A percentile compares a stretch with the other conserved stretches of the same genome.
phyloP scores from a whole-genome alignment of 768 basidiomycete genomes.

The Lanmaoa rubissima region DNA sequence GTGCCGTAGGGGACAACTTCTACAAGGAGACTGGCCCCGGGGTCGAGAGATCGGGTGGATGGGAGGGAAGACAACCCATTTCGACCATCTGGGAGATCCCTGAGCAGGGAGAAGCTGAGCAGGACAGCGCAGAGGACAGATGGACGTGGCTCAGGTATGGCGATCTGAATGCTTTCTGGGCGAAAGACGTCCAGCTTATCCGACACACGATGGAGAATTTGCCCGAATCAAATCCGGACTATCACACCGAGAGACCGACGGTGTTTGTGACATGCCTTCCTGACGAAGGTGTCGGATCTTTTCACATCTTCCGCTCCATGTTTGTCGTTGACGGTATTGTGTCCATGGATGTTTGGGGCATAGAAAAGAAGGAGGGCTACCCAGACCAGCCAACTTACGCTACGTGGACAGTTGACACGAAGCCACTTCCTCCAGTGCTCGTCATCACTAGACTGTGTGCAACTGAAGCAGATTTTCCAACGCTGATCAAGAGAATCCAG shows the following conservation, averaged over 20 bases:
- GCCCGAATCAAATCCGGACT: background rate
- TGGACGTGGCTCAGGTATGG: constrained; percentile 33
- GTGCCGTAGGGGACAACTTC: constrained; percentile 40
- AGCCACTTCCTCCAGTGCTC: constrained; percentile 32
- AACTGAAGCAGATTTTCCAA: constrained; percentile 28
- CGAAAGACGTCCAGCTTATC: constrained; percentile 39
- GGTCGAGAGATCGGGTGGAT: constrained; percentile 30
- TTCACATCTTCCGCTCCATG: constrained; percentile 31
- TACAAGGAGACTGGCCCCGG: constrained; percentile 43
- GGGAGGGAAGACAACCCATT: constrained; percentile 37
- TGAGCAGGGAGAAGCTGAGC: constrained; percentile 1
- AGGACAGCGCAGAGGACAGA: constrained; percentile 2
- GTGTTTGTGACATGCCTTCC: constrained; percentile 41
- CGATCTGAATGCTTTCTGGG: constrained; percentile 10
- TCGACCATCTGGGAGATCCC: constrained; percentile 41
- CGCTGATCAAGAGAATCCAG: constrained; percentile 35
- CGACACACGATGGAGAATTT: constrained; percentile 27
- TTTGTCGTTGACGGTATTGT: constrained; percentile 5
- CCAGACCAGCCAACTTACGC: constrained; percentile 29
- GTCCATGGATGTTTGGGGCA: constrained; percentile 14
- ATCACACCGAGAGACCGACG: constrained; percentile 2
- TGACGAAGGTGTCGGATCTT: constrained; percentile 44
- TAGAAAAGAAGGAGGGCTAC: constrained; percentile 1
- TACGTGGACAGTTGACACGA: constrained; percentile 43
- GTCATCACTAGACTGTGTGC: constrained; percentile 43